Base-by-base conservation (phyloP, 2,329 filamentous ascomycete genomes). In the Rugonectria rugulosa region DNA sequence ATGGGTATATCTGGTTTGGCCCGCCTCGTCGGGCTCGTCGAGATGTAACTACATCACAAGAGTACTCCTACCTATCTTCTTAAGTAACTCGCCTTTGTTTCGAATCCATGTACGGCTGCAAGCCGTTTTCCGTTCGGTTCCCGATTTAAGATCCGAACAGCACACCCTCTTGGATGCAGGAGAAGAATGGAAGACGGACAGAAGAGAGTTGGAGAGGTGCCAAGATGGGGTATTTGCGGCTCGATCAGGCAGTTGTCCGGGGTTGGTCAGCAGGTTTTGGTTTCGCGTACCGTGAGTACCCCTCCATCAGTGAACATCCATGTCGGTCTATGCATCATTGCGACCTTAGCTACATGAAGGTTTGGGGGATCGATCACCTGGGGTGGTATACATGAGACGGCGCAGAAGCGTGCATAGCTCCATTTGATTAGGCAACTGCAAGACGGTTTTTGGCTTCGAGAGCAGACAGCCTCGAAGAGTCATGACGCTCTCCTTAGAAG, bases 121-220 rank as follows among this genome's bases (percentile, higher is more conserved):
- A 14, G 23, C 46, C 46, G 53, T 51, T 50, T 50, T 56, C 53
- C 53, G 53, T 20, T 46, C 53, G 53, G 53, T 46, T 46, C 53
- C 53, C 53, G 53, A 56, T 37, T 41, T 40, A 34, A 50, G 42
- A 50, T 41, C 53, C 53, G 53, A 56, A 45, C 53, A 51, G 42
- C 24, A 56, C 53, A 56, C 53, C 53, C 53, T 56, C 53, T 36
- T 27, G 36, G 21, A 44, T 46, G 53, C 46, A 50, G 34, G 53
- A 56, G 46, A 51, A 56, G 53, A 19, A 51, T 37, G 29, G 46
- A 34, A 56, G 31, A 40, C 46, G 21, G 19, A 24, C 21, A 11
- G 47, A 40, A 34, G 34, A 27, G 32, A 15, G 20, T 27, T 14
- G 31, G 34, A 27, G 32, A 15, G 20, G 37, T 14, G 31, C n/a